Conservation (phyloP, 768 basidiomycete genomes). For the Rhizopogon sp. region DNA sequence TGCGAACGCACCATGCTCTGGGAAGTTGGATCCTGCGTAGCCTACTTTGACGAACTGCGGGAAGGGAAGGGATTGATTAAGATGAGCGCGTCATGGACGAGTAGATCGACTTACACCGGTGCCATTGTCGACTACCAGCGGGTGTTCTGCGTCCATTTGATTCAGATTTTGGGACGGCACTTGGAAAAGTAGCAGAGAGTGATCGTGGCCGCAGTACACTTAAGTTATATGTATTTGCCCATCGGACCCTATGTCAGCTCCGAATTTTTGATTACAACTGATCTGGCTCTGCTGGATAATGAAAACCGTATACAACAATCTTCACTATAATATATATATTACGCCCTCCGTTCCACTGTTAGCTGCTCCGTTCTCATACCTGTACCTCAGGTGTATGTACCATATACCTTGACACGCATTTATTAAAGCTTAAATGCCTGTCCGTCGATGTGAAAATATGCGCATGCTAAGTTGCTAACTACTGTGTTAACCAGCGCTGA, state of each 20-base stretch:
- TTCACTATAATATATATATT: conserved; percentile 18
- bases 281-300: conserved; percentile 8
- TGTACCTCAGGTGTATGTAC: conserved; percentile 19
- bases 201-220: not conserved
- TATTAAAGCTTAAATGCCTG: conserved; percentile 7
- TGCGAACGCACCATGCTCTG: conserved; percentile 69
- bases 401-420: conserved; percentile 14
- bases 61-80: not conserved
- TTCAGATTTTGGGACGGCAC: not conserved
- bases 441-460: not conserved
- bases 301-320: conserved; percentile 10
- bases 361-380: conserved; percentile 10
- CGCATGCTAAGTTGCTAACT: too few relatives aligned
- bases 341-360: conserved; percentile 7
- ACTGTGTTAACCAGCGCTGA: conserved; percentile 57
- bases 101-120: conserved; percentile 60
- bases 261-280: not conserved
- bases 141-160: conserved; percentile 31
- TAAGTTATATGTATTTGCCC: too few relatives aligned
- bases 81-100: conserved; percentile 5
- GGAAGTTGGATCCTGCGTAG: conserved; percentile 91
- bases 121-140: conserved; percentile 84
- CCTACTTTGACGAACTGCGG: conserved; percentile 85
- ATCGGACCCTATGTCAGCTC: too few relatives aligned
- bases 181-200: not conserved